Percentiles rank a stretch among this genome's conserved stretches.
These are phyloP conservation scores for Knufia petricola DNA, from an alignment of 2,329 filamentous ascomycete genomes.

Conservation along the genomic window DNA sequence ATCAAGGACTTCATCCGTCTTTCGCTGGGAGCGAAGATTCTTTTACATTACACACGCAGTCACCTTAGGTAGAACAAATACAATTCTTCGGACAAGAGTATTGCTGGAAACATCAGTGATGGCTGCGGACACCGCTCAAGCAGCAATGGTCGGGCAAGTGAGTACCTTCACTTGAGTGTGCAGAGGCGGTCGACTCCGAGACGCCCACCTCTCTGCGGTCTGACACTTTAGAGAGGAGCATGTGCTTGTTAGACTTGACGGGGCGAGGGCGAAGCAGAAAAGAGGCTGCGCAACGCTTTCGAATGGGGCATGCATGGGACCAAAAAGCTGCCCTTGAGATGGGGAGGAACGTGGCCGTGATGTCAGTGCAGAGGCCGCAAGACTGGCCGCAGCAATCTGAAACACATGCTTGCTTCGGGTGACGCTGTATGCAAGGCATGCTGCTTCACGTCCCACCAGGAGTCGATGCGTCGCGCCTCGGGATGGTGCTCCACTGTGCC, in stretches of 20 bases:
- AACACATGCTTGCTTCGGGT: conserved; percentile 3
- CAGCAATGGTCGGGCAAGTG: too few relatives aligned
- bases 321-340: conserved; percentile 2
- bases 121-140: too few relatives aligned
- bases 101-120: too few relatives aligned
- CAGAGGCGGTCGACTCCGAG: too few relatives aligned
- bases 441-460: neutral
- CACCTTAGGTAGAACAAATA: too few relatives aligned
- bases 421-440: conserved; percentile 1
- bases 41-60: too few relatives aligned
- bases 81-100: too few relatives aligned
- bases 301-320: conserved; percentile 1
- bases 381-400: conserved; percentile 3
- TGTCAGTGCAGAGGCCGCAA: conserved; percentile 2
- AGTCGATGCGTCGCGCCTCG: neutral
- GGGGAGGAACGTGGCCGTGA: neutral
- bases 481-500: conserved; percentile 2
- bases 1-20: too few relatives aligned
- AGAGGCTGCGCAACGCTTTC: conserved; percentile 1
- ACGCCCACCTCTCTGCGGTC: too few relatives aligned
- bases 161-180: too few relatives aligned
- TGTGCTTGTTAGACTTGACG: neutral
- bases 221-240: neutral
- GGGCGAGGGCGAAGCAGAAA: conserved; percentile 2
- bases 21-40: too few relatives aligned